Evolutionary conservation across 2,329 filamentous ascomycete species (phyloP), one percentile per base, ranked within the genome.

Genomic region (Botrytis fragariae): DNA sequence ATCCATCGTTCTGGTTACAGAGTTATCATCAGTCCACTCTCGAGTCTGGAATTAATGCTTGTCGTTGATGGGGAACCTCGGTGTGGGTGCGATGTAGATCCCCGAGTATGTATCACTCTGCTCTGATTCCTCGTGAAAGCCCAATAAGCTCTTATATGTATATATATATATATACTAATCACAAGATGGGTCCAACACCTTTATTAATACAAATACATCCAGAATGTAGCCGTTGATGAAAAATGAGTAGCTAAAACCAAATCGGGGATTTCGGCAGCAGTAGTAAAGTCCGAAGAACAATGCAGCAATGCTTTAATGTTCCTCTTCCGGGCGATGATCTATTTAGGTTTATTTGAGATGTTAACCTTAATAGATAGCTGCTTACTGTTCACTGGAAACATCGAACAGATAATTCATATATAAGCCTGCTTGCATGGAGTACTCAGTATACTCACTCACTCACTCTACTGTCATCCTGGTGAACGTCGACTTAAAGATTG

Each of bases 1-100:
- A 29, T 71, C 57, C 69, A 71, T 71, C 25, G 45, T 51, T 39
- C 39, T 61, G 42, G 51, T 57, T 44, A 63, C 10, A 45, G 16
- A n/a, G 25, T 29, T 63, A 12, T 44, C 2, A n/a, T 48, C 44
- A 48, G 44, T 51, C 63, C 44, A 51, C 63, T 39, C n/a, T 20
- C 12, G 61, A 63, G 37, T 42, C 63, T 48, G 63, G 32, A 48
- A 48, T 67, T 25, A 18, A 37, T 37, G 44, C 63, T 51, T 25
- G 44, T 10, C 35, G 48, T 48, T 16, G n/a, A 48, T 35, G 44
- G 44, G 16, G 44, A 67, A 22, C 29, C 63, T 51, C 44, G 44
- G 63, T n/a, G 44, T 37, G 32, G 22, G 63, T 18, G 63, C 22
- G 12, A 45, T 37, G 44, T 48, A 45, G 44, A 20, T 67, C 44